phyloP scores from a whole-genome alignment of 2,329 filamentous ascomycete species.

The Sporothrix curviconia region DNA sequence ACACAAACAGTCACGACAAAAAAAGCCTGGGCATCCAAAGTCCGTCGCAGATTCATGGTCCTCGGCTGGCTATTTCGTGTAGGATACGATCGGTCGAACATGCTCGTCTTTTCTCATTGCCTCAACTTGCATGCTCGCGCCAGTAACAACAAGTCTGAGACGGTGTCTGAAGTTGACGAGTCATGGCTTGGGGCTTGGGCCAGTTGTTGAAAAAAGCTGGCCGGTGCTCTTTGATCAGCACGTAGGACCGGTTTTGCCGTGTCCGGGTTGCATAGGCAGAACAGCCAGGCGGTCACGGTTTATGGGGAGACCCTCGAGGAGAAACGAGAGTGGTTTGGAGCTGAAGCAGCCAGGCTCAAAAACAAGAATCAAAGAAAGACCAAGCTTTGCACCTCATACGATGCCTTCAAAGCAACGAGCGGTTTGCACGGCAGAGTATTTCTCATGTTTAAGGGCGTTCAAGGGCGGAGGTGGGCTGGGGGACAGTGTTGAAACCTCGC shows the following conservation, averaged over 20 bases:
- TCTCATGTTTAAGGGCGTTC: too few species aligned
- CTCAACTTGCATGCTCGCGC: not conserved
- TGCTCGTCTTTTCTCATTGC: too few species aligned
- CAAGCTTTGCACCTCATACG: too few species aligned
- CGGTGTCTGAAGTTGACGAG: conserved; percentile 4
- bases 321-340: not conserved
- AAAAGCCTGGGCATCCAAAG: not conserved
- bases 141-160: not conserved
- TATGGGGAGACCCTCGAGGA: not conserved
- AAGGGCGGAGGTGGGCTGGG: not conserved
- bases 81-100: too few species aligned
- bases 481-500: not conserved
- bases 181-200: not conserved
- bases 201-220: not conserved
- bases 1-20: not conserved
- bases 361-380: too few species aligned
- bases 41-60: not conserved
- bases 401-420: too few species aligned
- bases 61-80: not conserved
- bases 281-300: not conserved
- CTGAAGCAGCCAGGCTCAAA: not conserved
- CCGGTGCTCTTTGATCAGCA: not conserved
- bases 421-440: too few species aligned
- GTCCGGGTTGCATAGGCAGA: conserved; percentile 1
- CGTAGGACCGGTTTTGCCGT: conserved; percentile 1